Base-by-base conservation (phyloP, 345 rosid species). In the Gossypium herbaceum region DNA sequence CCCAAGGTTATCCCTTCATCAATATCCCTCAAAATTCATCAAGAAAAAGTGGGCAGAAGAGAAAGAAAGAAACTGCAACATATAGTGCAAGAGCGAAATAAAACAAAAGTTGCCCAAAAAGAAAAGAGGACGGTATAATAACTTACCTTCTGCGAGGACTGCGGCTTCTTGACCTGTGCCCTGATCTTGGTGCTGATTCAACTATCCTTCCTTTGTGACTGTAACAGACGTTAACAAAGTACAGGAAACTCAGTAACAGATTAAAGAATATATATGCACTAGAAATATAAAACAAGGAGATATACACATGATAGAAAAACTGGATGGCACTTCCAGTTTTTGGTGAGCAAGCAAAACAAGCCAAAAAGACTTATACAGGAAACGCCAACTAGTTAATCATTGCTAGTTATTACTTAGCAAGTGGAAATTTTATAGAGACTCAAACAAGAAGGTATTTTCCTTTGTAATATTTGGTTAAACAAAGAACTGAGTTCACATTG, bases 161-260 rank as follows among this genome's bases (percentile, higher is more conserved):
- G 75, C 85, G 84, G 61, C 91, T 88, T 68, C 89, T 80, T 15
- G 89, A 86, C 75, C 73, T 71, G 74, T 82, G 0, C 43, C 59
- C 81, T 8, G 87, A 81, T 76, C 75, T 86, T 27, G 89, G 82
- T 57, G 16, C 75, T 7, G 89, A 79, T 77, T 88, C 91, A 11
- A 69, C 74, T 58, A 86, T 80, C 76, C 84, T 84, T 76, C 91
- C 91, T 71, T 84, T 86, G 3, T 83, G 82, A 69, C 91, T 88
- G 75, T 25, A 41, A 50, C 8, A 16, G 64, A 52, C 44, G 48
- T 15, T 2, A n/a, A 45, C 2, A 70, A 70, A 52, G 25, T 17
- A 50, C 12, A 22, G 39, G 13, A 19, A 10, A 51, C 62, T 79
- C 43, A 78, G 47, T 2, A 57, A 34, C 41, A 34, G 7, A 5